Evolutionary conservation across 805 yeast species (phyloP).

Genomic region (Lipomyces starkeyi): DNA sequence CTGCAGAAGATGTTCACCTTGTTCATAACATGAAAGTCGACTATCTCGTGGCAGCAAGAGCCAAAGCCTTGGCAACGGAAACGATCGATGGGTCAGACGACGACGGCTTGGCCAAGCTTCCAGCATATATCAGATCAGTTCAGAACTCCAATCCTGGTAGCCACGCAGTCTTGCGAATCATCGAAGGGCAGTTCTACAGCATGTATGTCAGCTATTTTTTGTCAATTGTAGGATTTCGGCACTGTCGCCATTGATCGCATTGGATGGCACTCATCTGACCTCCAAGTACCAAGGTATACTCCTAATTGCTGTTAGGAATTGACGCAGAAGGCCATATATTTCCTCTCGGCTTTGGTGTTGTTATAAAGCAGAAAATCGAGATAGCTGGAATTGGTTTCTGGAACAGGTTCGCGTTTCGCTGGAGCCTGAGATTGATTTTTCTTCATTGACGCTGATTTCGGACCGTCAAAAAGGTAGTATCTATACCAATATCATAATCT

Average conservation of each 20-base stretch:
- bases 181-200: conserved; percentile 2
- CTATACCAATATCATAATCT: too few relatives aligned
- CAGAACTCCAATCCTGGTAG: neutral
- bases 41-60: conserved; percentile 8
- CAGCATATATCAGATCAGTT: neutral
- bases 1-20: conserved; percentile 1
- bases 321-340: too few relatives aligned
- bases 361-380: too few relatives aligned
- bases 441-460: too few relatives aligned
- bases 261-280: conserved; percentile 5
- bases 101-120: neutral
- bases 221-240: conserved; percentile 2
- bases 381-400: too few relatives aligned
- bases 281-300: neutral
- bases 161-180: conserved; percentile 3
- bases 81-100: neutral
- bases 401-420: too few relatives aligned
- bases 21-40: conserved; percentile 1
- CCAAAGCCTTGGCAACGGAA: neutral
- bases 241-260: conserved; percentile 1
- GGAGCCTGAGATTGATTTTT: too few relatives aligned
- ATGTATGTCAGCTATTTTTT: conserved; percentile 3
- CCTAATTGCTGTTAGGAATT: too few relatives aligned
- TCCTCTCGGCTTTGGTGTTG: too few relatives aligned
- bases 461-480: too few relatives aligned